These are phyloP conservation scores for Coemansia sp. DNA, from an alignment of 192 early-diverging fungal genomes.

Conservation along the genomic window DNA sequence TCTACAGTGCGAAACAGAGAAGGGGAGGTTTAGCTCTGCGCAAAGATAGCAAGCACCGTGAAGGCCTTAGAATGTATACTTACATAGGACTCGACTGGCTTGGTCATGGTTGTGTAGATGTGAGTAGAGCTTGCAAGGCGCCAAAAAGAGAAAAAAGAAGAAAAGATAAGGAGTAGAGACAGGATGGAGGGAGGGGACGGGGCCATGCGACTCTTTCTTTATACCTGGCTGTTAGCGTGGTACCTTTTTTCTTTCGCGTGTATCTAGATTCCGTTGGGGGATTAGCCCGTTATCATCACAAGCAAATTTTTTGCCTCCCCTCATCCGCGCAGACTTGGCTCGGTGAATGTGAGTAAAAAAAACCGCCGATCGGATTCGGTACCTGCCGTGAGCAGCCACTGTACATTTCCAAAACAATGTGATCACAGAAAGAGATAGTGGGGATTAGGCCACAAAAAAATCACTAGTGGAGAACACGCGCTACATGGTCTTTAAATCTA, in stretches of 20 bases:
- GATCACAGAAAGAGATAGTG: background rate
- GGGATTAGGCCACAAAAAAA: background rate
- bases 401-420: background rate
- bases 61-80: slow-evolving; percentile 4
- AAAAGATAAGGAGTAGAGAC: background rate
- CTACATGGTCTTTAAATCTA: background rate
- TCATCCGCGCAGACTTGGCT: background rate
- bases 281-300: background rate
- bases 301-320: background rate
- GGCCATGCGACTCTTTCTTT: background rate
- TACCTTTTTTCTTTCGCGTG: slow-evolving; percentile 3
- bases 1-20: slow-evolving; percentile 44
- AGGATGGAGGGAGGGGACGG: background rate
- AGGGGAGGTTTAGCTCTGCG: background rate
- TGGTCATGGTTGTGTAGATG: slow-evolving; percentile 23
- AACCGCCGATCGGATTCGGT: background rate
- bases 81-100: slow-evolving; percentile 46
- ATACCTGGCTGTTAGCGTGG: background rate
- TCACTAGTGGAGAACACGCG: background rate
- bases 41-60: too few species aligned
- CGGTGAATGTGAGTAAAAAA: background rate
- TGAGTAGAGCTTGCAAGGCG: background rate
- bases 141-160: background rate
- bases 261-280: background rate
- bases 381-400: background rate